Evolutionary conservation across 116 monocot species (phyloP), one percentile per base, ranked within the genome.

Genomic region (Zostera marina): DNA sequence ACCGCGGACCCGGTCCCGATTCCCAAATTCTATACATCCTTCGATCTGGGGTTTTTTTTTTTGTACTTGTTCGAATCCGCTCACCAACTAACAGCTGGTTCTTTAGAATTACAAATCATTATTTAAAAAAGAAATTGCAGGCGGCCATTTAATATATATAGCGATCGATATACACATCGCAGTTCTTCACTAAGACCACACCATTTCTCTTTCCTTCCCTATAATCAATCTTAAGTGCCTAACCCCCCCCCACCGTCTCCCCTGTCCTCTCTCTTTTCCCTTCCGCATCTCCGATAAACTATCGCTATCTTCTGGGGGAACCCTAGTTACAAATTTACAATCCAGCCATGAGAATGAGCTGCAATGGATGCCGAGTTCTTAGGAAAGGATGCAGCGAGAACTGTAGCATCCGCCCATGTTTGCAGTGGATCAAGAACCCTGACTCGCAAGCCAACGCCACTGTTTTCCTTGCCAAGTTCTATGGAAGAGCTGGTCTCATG

Each of bases 391-490:
- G 89, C 76, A 72, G 78, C 60, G 89, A 89, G 5, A 57, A 60
- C 71, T 89, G 83, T 75, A 72, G 67, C 63, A 83, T 89, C 41
- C 67, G 89, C 9, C 76, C 83, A 2, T 89, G 84, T 66, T 61
- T 89, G 3, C 76, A 73, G 52, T 89, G 89, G 89, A 77, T 89
- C 63, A 77, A 75, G 59, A 72, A 22, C 65, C 81, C 89, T 13
- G 84, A 84, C 24, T 59, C 80, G 10, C 88, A 88, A 69, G 80
- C 77, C 26, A 62, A 80, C 52, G 83, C 88, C 66, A 88, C 88
- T 56, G 64, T 88, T 70, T 88, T 88, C 73, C 80, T 88, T 32
- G 77, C 79, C 47, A 88, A 88, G 66, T 83, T 88, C 70, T 88
- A 88, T 57, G 88, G 83, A 65, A 74, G 88, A 13, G 83, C 82